Evolutionary conservation across 305 asterid genomes (phyloP).

Genomic region (Fraxinus albicans): DNA sequence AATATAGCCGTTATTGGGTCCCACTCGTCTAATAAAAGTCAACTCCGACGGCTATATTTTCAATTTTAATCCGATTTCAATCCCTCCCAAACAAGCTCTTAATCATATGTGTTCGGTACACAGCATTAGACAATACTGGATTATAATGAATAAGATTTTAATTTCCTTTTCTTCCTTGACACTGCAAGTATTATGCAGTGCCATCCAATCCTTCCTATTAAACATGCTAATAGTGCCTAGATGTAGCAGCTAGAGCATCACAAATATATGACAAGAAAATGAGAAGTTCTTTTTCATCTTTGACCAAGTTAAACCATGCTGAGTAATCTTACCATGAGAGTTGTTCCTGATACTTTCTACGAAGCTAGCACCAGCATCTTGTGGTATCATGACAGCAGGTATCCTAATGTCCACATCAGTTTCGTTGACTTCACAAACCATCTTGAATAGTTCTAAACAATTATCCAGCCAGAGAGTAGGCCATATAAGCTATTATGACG

Average conservation of each 20-base stretch:
- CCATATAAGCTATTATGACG: constrained; percentile 11
- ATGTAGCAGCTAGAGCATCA: background rate
- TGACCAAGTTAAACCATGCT: background rate
- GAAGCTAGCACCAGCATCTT: constrained; percentile 78
- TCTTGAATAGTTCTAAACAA: constrained; percentile 90
- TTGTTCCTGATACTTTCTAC: constrained; percentile 42
- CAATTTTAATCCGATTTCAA: no score
- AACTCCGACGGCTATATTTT: no score
- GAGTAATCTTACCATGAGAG: constrained; percentile 56
- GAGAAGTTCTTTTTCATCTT: constrained; percentile 2
- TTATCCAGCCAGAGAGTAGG: constrained; percentile 7
- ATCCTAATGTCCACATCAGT: constrained; percentile 60
- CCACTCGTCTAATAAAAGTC: no score
- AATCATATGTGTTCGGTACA: background rate
- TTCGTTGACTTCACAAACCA: constrained; percentile 92
- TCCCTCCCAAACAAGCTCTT: no score
- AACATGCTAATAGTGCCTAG: background rate
- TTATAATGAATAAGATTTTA: background rate
- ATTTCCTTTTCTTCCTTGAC: background rate
- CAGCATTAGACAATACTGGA: background rate
- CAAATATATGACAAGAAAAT: background rate
- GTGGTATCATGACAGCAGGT: constrained; percentile 96
- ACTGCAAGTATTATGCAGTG: background rate
- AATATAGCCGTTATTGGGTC: no score
- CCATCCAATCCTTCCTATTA: background rate